phyloP scores from a whole-genome alignment of 1,139 yeast genomes.

The Geotrichum siamense region DNA sequence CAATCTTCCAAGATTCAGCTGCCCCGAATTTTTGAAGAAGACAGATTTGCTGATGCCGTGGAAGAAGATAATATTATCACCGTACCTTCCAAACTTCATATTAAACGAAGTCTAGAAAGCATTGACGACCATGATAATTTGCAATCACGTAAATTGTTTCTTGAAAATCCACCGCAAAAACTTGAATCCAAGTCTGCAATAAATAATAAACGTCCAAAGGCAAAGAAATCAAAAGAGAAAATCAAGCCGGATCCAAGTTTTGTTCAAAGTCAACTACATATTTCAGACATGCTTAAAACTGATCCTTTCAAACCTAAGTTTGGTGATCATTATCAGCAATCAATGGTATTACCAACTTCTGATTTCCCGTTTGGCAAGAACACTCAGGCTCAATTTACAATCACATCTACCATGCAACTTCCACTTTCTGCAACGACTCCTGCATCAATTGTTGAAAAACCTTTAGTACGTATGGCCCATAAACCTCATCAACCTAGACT shows the following conservation, averaged over 20 bases:
- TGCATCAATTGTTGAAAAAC: constrained; percentile 12
- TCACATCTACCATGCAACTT: constrained; percentile 13
- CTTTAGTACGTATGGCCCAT: constrained; percentile 4
- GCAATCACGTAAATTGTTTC: constrained; percentile 7
- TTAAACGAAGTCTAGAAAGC: constrained; percentile 14
- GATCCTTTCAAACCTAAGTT: constrained; percentile 11
- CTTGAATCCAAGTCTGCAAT: background rate
- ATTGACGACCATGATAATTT: constrained; percentile 1
- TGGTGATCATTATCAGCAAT: constrained; percentile 3
- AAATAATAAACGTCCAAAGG: background rate
- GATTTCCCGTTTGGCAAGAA: constrained; percentile 4
- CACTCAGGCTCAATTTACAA: constrained; percentile 12
- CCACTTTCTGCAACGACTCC: background rate
- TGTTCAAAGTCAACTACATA: constrained; percentile 13
- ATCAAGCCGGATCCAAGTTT: background rate
- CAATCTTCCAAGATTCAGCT: constrained; percentile 17
- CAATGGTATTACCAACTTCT: constrained; percentile 4
- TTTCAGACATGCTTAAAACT: constrained; percentile 16
- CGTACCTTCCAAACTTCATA: constrained; percentile 1
- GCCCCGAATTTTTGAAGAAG: constrained; percentile 38
- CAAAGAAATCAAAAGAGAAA: background rate
- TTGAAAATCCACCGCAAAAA: constrained; percentile 6
- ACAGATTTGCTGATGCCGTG: constrained; percentile 35
- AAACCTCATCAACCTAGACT: background rate
- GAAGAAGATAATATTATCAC: constrained; percentile 35